Percentiles rank a stretch among this genome's conserved stretches.
Evolutionary conservation across 805 yeast species (phyloP).

Genomic region (Maudiozyma serrabonitensis): DNA sequence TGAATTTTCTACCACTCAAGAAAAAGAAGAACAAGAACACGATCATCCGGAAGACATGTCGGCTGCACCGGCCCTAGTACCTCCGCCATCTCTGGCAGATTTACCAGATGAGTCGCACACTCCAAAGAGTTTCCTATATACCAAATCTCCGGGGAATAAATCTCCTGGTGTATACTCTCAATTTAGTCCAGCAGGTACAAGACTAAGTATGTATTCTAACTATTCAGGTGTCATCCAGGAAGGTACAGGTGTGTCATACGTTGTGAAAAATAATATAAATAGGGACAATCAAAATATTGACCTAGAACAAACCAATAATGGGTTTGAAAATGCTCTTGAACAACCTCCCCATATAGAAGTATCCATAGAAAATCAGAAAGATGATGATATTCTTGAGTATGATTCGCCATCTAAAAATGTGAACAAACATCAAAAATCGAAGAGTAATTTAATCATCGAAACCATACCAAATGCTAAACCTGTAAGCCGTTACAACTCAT

Average conservation of each 20-base stretch:
- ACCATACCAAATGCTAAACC: constrained; percentile 17
- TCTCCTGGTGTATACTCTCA: not conserved
- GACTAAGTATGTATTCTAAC: constrained; percentile 22
- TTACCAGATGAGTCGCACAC: not conserved
- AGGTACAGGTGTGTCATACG: constrained; percentile 25
- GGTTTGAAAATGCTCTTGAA: not conserved
- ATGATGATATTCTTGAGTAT: not conserved
- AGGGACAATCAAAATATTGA: not conserved
- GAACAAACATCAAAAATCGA: constrained; percentile 1
- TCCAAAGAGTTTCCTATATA: not conserved
- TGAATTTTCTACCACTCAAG: not conserved
- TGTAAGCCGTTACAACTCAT: constrained; percentile 13
- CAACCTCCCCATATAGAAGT: not conserved
- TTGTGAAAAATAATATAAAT: constrained; percentile 12
- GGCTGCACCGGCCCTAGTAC: not conserved
- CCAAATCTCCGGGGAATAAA: not conserved
- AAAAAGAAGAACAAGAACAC: not conserved
- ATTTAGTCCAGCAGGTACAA: constrained; percentile 1
- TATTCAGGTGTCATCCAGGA: constrained; percentile 28
- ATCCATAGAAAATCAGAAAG: too few species aligned
- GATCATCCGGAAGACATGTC: not conserved
- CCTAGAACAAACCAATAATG: not conserved
- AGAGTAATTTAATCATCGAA: constrained; percentile 10
- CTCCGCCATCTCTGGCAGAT: constrained; percentile 1
- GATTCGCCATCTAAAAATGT: not conserved